Conservation (phyloP, 768 basidiomycete species). For the Tulasnella sp. region DNA sequence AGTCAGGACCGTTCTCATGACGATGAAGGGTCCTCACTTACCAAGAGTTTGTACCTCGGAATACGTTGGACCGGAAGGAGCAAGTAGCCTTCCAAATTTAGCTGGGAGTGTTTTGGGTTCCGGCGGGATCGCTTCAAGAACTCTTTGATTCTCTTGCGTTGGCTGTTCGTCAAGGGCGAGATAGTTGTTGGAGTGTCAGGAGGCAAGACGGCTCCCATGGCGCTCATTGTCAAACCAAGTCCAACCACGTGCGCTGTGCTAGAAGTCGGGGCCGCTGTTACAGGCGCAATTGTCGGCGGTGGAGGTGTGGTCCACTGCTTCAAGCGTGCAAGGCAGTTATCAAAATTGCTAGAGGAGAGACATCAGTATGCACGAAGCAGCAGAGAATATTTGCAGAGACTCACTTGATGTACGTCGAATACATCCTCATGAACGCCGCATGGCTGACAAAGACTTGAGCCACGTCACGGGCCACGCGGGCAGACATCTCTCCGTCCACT, state of each 20-base stretch:
- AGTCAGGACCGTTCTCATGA: not conserved
- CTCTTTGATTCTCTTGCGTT: conserved; percentile 80
- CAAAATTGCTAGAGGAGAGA: conserved; percentile 68
- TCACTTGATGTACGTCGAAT: conserved; percentile 96
- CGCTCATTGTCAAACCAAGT: conserved; percentile 55
- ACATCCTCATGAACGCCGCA: conserved; percentile 98
- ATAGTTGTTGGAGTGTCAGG: conserved; percentile 27
- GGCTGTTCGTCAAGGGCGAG: conserved; percentile 57
- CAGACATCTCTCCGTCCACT: conserved; percentile 66
- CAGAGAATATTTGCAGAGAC: conserved; percentile 32
- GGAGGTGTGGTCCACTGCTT: conserved; percentile 69
- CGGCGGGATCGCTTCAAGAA: conserved; percentile 88
- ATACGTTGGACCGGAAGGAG: conserved; percentile 94
- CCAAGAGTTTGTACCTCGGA: conserved; percentile 91
- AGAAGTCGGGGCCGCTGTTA: conserved; percentile 54
- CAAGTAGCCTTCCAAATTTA: conserved; percentile 90
- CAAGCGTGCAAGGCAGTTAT: conserved; percentile 83
- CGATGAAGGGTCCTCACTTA: conserved; percentile 41
- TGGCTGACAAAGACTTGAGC: conserved; percentile 89
- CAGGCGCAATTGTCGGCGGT: conserved; percentile 26
- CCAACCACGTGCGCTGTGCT: conserved; percentile 58
- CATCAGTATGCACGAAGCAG: conserved; percentile 24
- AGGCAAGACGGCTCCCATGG: conserved; percentile 29
- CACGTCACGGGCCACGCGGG: conserved; percentile 70
- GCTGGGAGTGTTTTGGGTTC: conserved; percentile 86